phyloP scores from a whole-genome alignment of 2,329 filamentous ascomycete species.

The Botrytis byssoidea region DNA sequence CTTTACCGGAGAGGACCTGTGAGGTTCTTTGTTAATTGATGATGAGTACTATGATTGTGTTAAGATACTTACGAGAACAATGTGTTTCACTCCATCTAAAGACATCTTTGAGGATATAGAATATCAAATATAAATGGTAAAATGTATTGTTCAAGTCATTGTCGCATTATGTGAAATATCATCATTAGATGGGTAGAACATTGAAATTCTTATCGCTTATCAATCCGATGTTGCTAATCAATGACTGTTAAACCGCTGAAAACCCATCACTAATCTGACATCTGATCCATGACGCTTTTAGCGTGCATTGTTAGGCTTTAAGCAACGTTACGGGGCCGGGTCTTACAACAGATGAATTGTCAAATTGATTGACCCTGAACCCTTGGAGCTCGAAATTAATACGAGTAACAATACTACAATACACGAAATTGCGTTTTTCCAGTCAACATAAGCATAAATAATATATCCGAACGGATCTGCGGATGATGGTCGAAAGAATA shows the following conservation, averaged over 20 bases:
- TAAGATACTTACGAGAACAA: constrained; percentile 61
- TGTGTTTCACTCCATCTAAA: constrained; percentile 69
- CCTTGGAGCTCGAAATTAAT: not conserved
- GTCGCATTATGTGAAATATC: constrained; percentile 1
- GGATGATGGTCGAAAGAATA: constrained; percentile 21
- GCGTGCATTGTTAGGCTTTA: constrained; percentile 17
- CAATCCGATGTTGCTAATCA: constrained; percentile 27
- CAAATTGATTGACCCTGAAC: constrained; percentile 21
- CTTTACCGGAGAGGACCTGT: constrained; percentile 87
- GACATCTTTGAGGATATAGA: constrained; percentile 51
- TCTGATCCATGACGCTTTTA: constrained; percentile 13
- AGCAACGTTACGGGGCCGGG: constrained; percentile 12
- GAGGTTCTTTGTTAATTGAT: constrained; percentile 23
- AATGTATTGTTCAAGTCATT: constrained; percentile 7
- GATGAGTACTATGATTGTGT: not conserved
- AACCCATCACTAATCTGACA: not conserved
- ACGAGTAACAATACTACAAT: constrained; percentile 14
- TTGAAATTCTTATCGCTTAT: constrained; percentile 36
- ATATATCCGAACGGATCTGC: constrained; percentile 8
- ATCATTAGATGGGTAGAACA: constrained; percentile 8
- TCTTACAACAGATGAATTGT: constrained; percentile 19
- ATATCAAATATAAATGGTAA: not conserved
- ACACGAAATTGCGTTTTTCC: constrained; percentile 1
- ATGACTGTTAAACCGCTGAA: constrained; percentile 8
- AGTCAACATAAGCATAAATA: not conserved